Evolutionary conservation across 768 basidiomycete species (phyloP), one percentile per base, ranked within the genome.

Genomic region (Pleurotus tuoliensis): DNA sequence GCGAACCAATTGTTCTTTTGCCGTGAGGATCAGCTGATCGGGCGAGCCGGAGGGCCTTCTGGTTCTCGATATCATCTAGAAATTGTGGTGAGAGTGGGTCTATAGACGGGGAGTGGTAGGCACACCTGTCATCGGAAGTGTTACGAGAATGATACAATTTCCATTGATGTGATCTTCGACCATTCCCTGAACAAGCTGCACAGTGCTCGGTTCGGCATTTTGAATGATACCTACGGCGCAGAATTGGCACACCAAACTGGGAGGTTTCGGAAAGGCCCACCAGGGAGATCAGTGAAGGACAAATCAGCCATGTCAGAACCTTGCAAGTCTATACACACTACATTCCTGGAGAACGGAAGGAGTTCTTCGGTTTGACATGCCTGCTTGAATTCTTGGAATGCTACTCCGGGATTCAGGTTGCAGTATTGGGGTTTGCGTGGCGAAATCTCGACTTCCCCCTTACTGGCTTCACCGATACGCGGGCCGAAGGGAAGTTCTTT

Each of bases 51-150:
- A 76, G 69, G 0, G 84, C 83, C 53, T 76, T 78, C 62, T 83
- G 82, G 60, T 83, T 85, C 59, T 84, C 77, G 51, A 82, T 77
- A 56, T 86, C 84, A 50, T 82, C 83, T 84, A 48, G 8, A 38
- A 0, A 30, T 39, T 20, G 24, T 27, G 11, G 12, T 41, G 15
- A 45, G 5, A 22, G 25, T 41, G 11, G 43, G 13, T 34, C 34
- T 37, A 24, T 16, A 25, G 6, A 20, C 20, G 37, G 52, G 9
- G 12, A 38, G n/a, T 24, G 24, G 15, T 2, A 20, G 11, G 63
- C 67, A 22, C 47, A 80, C 80, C 81, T 57, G 76, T 77, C 80
- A 82, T 81, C 0, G 81, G 79, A 5, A 82, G 63, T 2, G 81
- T 76, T 1, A 83, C 73, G 3, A 85, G 67, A 25, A 84, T 84